phyloP scores from a whole-genome alignment of 1,284 basidiomycete species.

The Trametes polyzona region DNA sequence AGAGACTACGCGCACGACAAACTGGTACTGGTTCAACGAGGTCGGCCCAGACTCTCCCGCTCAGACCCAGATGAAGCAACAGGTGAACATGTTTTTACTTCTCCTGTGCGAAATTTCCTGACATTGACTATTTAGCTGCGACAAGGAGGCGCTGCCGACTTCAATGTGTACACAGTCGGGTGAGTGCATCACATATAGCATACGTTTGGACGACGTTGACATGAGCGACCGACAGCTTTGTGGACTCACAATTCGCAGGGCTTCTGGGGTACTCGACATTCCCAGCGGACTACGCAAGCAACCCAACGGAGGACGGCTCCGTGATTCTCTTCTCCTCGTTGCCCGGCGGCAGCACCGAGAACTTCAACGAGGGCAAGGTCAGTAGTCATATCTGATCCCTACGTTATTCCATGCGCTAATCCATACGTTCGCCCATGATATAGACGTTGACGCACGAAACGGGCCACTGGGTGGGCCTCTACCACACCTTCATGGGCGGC shows the following conservation, averaged over 20 bases:
- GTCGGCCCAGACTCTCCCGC: conserved; percentile 43
- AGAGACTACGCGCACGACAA: conserved; percentile 47
- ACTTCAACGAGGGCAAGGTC: conserved; percentile 50
- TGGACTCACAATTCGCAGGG: conserved; percentile 39
- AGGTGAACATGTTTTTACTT: conserved; percentile 5
- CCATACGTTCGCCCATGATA: background rate
- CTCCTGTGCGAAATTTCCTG: background rate
- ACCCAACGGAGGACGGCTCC: conserved; percentile 51
- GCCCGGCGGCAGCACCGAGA: conserved; percentile 48
- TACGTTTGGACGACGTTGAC: background rate
- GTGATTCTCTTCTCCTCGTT: conserved; percentile 54
- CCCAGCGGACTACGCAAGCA: conserved; percentile 44
- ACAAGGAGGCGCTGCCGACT: conserved; percentile 43
- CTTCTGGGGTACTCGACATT: conserved; percentile 57
- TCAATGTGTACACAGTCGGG: conserved; percentile 59
- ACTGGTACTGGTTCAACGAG: conserved; percentile 51
- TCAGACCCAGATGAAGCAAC: conserved; percentile 55
- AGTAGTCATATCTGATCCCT: background rate
- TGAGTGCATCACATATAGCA: conserved; percentile 17
- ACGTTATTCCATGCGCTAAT: background rate
- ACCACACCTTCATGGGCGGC: conserved; percentile 64
- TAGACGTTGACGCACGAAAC: conserved; percentile 60
- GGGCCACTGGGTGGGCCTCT: conserved; percentile 61
- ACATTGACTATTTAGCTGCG: conserved; percentile 36
- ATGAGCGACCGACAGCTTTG: conserved; percentile 32